These are phyloP conservation scores for Paraphoma sp. DNA, from an alignment of 2,329 filamentous ascomycete genomes.

Conservation along the genomic window DNA sequence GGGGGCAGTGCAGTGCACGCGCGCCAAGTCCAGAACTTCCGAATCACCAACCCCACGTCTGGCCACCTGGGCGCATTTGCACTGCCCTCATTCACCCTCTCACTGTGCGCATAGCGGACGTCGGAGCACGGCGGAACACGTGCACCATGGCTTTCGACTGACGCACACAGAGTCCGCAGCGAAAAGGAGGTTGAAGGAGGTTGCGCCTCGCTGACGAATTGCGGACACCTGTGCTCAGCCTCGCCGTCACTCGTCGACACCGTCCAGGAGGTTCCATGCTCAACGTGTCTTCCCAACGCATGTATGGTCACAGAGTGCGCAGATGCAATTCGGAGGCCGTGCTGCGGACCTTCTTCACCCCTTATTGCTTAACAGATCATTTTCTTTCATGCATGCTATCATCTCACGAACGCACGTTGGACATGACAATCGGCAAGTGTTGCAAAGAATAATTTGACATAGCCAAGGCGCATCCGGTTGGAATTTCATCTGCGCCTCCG, in stretches of 20 bases:
- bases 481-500: neutral
- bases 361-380: no score
- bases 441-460: slow-evolving; percentile 1
- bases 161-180: slow-evolving; percentile 20
- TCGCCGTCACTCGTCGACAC: slow-evolving; percentile 19
- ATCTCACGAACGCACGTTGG: neutral
- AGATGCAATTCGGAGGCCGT: no score
- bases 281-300: neutral
- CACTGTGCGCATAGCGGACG: slow-evolving; percentile 18
- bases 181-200: slow-evolving; percentile 12
- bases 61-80: slow-evolving; percentile 29
- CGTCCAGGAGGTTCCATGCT: slow-evolving; percentile 13
- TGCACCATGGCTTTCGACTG: slow-evolving; percentile 8
- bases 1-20: slow-evolving; percentile 18
- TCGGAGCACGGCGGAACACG: slow-evolving; percentile 34
- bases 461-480: slow-evolving; percentile 9
- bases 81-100: slow-evolving; percentile 32
- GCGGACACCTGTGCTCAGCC: slow-evolving; percentile 28
- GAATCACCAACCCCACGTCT: slow-evolving; percentile 21
- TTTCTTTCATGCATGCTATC: neutral
- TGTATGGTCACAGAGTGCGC: no score
- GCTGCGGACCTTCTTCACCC: no score
- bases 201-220: slow-evolving; percentile 18
- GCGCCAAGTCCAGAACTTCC: slow-evolving; percentile 21
- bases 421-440: neutral